Percentiles rank a stretch among this genome's conserved stretches.
Evolutionary conservation across 2,329 filamentous ascomycete species (phyloP).

Genomic region (Sclerotinia borealis): DNA sequence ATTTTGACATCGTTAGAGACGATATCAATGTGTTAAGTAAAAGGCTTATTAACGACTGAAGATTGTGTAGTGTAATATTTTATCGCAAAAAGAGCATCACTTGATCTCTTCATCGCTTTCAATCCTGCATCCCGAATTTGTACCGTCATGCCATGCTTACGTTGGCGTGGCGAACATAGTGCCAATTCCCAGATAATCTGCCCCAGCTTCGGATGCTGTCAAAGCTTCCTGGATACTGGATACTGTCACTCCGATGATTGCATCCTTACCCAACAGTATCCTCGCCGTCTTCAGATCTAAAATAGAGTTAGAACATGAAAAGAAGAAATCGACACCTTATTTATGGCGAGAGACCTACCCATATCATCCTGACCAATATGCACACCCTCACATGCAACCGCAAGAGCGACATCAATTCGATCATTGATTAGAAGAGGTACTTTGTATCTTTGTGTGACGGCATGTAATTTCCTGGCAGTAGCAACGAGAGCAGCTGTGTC

Average conservation of each 20-base stretch:
- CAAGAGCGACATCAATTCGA: conserved; percentile 80
- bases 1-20: not conserved
- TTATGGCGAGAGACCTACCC: conserved; percentile 42
- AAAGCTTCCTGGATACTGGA: conserved; percentile 67
- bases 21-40: not conserved
- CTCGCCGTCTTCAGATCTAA: conserved; percentile 60
- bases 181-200: conserved; percentile 86
- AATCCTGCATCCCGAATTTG: not conserved
- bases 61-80: not conserved
- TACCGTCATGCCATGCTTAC: conserved; percentile 35
- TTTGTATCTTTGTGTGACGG: conserved; percentile 57
- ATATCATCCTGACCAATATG: conserved; percentile 96
- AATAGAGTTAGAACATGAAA: not conserved
- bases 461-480: conserved; percentile 66
- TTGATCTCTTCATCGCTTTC: not conserved
- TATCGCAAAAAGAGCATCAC: not conserved
- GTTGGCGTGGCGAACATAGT: conserved; percentile 83
- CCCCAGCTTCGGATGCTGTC: conserved; percentile 66
- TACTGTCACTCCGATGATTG: conserved; percentile 87
- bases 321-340: not conserved
- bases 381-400: conserved; percentile 82
- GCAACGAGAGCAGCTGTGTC: conserved; percentile 66
- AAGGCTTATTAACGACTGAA: not conserved
- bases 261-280: conserved; percentile 62
- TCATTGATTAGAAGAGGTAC: conserved; percentile 92